Conservation (phyloP, 768 basidiomycete genomes). For the Rhodotorula graminis region DNA sequence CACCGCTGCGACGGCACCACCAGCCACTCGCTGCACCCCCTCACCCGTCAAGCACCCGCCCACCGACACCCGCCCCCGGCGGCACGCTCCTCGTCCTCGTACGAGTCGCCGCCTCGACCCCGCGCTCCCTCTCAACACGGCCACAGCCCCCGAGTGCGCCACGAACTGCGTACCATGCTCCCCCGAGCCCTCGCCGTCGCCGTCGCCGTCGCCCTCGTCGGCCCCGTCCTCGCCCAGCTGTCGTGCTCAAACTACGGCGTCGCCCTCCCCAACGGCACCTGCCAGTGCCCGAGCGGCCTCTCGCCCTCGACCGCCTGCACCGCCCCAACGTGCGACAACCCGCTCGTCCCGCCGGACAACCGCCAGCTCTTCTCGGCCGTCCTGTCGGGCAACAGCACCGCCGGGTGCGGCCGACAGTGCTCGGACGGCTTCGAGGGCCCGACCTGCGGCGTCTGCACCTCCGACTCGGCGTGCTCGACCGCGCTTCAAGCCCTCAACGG, state of each 20-base stretch:
- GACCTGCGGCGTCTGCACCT: conserved; percentile 69
- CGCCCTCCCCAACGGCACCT: conserved; percentile 53
- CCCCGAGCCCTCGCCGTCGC: no score
- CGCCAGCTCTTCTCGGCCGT: conserved; percentile 47
- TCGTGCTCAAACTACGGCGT: conserved; percentile 67
- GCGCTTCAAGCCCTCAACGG: conserved; percentile 50
- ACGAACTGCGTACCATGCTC: no score
- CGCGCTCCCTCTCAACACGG: no score
- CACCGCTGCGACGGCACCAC: no score
- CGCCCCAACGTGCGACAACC: conserved; percentile 68
- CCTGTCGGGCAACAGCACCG: conserved; percentile 5
- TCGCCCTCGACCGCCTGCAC: conserved; percentile 63
- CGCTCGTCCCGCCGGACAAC: conserved; percentile 62
- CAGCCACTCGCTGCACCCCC: no score
- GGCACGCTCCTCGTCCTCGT: no score
- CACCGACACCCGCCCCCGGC: no score
- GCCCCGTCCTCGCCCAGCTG: neutral
- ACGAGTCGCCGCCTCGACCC: no score
- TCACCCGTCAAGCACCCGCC: no score
- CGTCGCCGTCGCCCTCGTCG: neutral
- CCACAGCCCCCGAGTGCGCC: no score
- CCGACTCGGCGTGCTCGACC: conserved; percentile 61
- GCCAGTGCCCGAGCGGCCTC: conserved; percentile 76
- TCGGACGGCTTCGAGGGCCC: conserved; percentile 65
- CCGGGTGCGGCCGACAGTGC: conserved; percentile 39